These are phyloP conservation scores for Penicillium daleae DNA, from an alignment of 495 filamentous ascomycete species.

Conservation along the genomic window DNA sequence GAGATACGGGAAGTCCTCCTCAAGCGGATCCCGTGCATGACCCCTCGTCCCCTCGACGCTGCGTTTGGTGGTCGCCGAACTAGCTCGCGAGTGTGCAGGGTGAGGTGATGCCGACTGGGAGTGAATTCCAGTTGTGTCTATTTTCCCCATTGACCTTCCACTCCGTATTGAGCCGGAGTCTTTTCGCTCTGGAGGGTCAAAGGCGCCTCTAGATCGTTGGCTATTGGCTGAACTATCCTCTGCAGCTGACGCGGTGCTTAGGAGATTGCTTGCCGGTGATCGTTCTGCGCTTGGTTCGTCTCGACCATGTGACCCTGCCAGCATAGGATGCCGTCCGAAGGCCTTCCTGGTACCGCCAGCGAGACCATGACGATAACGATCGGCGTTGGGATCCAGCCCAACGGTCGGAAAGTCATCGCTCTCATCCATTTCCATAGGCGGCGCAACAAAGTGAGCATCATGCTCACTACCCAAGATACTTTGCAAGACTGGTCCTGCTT, in stretches of 20 bases:
- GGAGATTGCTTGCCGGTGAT: conserved; percentile 19
- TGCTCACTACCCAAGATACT: conserved; percentile 59
- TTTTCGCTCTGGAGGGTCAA: conserved; percentile 29
- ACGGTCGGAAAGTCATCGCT: conserved; percentile 41
- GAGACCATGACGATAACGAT: conserved; percentile 46
- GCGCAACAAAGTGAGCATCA: conserved; percentile 57
- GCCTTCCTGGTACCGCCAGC: conserved; percentile 55
- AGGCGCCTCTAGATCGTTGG: conserved; percentile 21
- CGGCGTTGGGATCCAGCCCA: conserved; percentile 23
- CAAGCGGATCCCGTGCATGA: conserved; percentile 67
- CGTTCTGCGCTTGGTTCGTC: conserved; percentile 24
- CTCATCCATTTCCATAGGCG: conserved; percentile 57
- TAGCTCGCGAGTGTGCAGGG: conserved; percentile 38
- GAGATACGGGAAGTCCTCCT: conserved; percentile 66
- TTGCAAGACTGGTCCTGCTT: conserved; percentile 54
- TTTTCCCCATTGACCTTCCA: conserved; percentile 23
- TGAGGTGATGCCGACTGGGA: conserved; percentile 34
- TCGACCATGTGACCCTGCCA: conserved; percentile 48
- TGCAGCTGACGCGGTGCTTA: conserved; percentile 21
- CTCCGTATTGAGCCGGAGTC: conserved; percentile 37
- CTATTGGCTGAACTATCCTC: conserved; percentile 25
- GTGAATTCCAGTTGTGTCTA: conserved; percentile 20
- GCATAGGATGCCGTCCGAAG: conserved; percentile 51
- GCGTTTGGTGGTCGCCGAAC: conserved; percentile 45
- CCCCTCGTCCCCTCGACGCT: conserved; percentile 57